Evolutionary conservation across 768 basidiomycete species (phyloP).

Genomic region (Rhodosporidiobolus odoratus): DNA sequence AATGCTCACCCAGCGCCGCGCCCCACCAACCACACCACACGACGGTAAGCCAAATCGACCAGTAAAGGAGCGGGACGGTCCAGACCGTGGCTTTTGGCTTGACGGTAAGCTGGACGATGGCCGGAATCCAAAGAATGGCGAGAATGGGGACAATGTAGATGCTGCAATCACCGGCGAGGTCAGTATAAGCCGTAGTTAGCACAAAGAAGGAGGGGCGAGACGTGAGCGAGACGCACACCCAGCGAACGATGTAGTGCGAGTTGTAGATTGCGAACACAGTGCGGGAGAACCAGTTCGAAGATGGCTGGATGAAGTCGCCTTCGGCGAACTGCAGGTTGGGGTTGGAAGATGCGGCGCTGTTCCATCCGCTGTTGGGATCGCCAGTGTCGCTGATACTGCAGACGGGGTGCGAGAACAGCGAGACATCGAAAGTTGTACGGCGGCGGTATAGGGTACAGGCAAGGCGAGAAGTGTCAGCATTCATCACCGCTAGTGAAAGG

Average conservation of each 20-base stretch:
- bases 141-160: constrained; percentile 66
- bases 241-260: constrained; percentile 45
- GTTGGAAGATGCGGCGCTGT: constrained; percentile 19
- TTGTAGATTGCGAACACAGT: constrained; percentile 27
- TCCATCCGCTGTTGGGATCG: constrained; percentile 3
- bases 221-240: constrained; percentile 40
- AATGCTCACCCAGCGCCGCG: constrained; percentile 54
- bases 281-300: constrained; percentile 27
- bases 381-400: too few relatives aligned
- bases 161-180: constrained; percentile 39
- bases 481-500: too few relatives aligned
- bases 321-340: constrained; percentile 38
- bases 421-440: too few relatives aligned
- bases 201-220: constrained; percentile 1
- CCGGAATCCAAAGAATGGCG: constrained; percentile 64
- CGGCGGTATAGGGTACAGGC: too few relatives aligned
- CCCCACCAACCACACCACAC: constrained; percentile 83
- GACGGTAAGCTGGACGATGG: constrained; percentile 60
- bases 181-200: constrained; percentile 46
- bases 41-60: constrained; percentile 65
- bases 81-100: constrained; percentile 55
- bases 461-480: too few relatives aligned
- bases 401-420: too few relatives aligned
- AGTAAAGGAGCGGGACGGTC: constrained; percentile 44
- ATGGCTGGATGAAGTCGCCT: constrained; percentile 28